phyloP scores from a whole-genome alignment of 1,284 basidiomycete species.

The Meira nashicola region DNA sequence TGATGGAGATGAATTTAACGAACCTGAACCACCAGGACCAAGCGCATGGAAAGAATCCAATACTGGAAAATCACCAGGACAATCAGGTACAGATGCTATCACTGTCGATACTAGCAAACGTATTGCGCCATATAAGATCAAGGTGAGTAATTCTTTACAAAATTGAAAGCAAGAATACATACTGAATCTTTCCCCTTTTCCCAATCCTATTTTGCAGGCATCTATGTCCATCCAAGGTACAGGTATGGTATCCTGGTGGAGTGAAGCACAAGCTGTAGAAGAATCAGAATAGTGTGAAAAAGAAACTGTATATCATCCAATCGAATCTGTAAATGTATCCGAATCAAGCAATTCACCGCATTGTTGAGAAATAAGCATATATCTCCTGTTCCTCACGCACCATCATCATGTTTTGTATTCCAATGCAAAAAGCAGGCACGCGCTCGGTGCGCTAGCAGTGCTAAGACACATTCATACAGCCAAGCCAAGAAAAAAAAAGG shows the following conservation, averaged over 20 bases:
- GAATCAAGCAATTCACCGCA: neutral
- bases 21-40: slow-evolving; percentile 66
- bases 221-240: neutral
- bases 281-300: neutral
- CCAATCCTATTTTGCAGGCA: neutral
- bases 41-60: slow-evolving; percentile 1
- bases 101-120: neutral
- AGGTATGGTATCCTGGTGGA: neutral
- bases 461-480: too few relatives aligned
- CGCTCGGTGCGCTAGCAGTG: too few relatives aligned
- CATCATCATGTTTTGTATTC: neutral
- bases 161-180: neutral
- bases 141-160: neutral
- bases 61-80: neutral
- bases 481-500: too few relatives aligned
- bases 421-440: neutral
- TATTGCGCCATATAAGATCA: slow-evolving; percentile 3
- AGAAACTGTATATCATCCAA: neutral
- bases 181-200: neutral
- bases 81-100: neutral
- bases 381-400: too few relatives aligned
- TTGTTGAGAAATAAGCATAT: too few relatives aligned
- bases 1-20: slow-evolving; percentile 81
- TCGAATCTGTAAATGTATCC: neutral
- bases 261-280: neutral